Conservation (phyloP, 2,329 filamentous ascomycete species). For the Ambrosiella beaveri region DNA sequence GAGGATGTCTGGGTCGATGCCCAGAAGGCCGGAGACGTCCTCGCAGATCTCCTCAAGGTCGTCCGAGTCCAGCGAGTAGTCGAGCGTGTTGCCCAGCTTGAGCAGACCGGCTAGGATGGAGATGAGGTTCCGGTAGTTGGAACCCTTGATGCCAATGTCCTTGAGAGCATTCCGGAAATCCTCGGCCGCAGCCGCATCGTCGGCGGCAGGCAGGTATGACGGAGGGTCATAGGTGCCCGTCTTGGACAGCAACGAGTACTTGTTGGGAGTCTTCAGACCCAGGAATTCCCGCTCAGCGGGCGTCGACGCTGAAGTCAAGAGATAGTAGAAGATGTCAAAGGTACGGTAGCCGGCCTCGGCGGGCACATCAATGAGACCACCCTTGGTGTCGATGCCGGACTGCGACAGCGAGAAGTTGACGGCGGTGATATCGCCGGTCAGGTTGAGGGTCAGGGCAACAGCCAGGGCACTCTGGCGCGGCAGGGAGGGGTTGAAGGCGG, state of each 20-base stretch:
- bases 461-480: conserved; percentile 66
- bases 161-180: conserved; percentile 80
- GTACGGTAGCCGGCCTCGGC: conserved; percentile 68
- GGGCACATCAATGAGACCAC: conserved; percentile 67
- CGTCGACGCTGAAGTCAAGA: conserved; percentile 80
- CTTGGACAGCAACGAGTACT: conserved; percentile 61
- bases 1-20: conserved; percentile 71
- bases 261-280: conserved; percentile 56
- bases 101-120: conserved; percentile 72
- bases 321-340: conserved; percentile 96
- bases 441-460: conserved; percentile 63
- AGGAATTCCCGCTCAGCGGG: conserved; percentile 79
- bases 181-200: conserved; percentile 82
- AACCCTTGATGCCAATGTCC: conserved; percentile 83
- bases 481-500: conserved; percentile 73
- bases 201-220: conserved; percentile 75
- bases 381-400: conserved; percentile 69
- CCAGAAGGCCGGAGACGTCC: conserved; percentile 72
- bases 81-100: conserved; percentile 80
- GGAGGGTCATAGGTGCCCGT: conserved; percentile 78
- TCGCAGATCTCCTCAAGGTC: conserved; percentile 73
- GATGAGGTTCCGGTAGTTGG: conserved; percentile 64
- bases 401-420: conserved; percentile 66
- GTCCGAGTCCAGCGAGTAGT: conserved; percentile 71
- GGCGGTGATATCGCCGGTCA: conserved; percentile 61